A percentile compares a stretch with the other conserved stretches of the same genome.
These are phyloP conservation scores for Fusarium domesticum DNA, from an alignment of 2,329 filamentous ascomycete genomes.

Conservation along the genomic window DNA sequence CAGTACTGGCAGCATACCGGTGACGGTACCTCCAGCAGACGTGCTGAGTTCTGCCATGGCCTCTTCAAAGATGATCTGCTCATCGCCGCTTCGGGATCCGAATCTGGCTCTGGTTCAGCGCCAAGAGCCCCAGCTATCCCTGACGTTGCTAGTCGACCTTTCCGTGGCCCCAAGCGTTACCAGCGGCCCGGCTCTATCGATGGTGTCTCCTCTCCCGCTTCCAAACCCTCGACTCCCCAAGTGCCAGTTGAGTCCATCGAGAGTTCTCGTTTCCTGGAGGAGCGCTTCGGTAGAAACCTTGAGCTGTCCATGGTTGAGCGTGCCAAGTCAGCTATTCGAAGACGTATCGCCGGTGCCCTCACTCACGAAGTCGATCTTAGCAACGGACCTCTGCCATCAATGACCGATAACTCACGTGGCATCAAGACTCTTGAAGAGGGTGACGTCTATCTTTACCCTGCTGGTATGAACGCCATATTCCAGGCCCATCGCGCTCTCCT, in stretches of 20 bases:
- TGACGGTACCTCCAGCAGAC: constrained; percentile 85
- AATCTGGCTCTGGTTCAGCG: no score
- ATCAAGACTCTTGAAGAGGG: constrained; percentile 70
- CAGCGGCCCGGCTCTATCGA: constrained; percentile 53
- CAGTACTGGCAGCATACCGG: constrained; percentile 97
- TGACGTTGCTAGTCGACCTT: constrained; percentile 33
- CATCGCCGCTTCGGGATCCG: constrained; percentile 27
- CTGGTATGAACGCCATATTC: constrained; percentile 95
- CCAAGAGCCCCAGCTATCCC: constrained; percentile 23
- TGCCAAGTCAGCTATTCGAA: constrained; percentile 80
- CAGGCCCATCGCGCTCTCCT: constrained; percentile 76
- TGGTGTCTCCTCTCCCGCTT: constrained; percentile 13
- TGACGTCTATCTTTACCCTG: constrained; percentile 85
- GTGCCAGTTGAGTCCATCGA: constrained; percentile 53
- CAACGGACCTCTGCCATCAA: constrained; percentile 21
- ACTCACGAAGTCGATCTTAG: constrained; percentile 62
- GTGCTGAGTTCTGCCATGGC: constrained; percentile 82
- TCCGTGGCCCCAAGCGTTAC: constrained; percentile 78
- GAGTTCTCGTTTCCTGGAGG: constrained; percentile 80
- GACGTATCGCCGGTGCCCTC: constrained; percentile 84
- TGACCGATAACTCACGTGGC: constrained; percentile 48
- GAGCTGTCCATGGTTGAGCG: constrained; percentile 74
- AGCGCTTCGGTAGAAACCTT: constrained; percentile 89
- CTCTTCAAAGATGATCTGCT: constrained; percentile 68
- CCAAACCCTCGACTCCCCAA: constrained; percentile 17